These are phyloP conservation scores for Medicago arabica DNA, from an alignment of 306 rosid genomes.

Conservation along the genomic window DNA sequence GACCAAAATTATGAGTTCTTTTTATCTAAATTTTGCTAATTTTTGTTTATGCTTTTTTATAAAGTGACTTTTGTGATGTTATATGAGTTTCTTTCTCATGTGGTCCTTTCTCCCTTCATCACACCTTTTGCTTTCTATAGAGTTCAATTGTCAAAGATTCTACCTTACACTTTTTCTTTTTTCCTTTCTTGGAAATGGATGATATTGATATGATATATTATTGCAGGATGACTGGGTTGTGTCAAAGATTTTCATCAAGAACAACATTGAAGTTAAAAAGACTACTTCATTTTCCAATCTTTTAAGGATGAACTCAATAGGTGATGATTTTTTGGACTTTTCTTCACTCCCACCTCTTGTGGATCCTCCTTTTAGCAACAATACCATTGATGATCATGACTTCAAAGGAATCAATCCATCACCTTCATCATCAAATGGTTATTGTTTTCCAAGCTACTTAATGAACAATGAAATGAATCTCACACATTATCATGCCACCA, in stretches of 20 bases:
- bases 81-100: slow-evolving; percentile 50
- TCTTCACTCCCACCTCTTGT: slow-evolving; percentile 78
- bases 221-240: slow-evolving; percentile 94
- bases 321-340: slow-evolving; percentile 58
- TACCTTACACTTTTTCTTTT: not conserved
- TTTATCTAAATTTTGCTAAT: not conserved
- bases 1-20: slow-evolving; percentile 40
- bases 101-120: slow-evolving; percentile 41
- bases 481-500: not conserved
- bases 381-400: slow-evolving; percentile 5
- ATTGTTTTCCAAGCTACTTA: slow-evolving; percentile 35
- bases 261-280: slow-evolving; percentile 44
- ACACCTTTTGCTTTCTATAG: slow-evolving; percentile 35
- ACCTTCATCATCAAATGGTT: slow-evolving; percentile 38
- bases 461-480: not conserved
- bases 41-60: slow-evolving; percentile 6
- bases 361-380: slow-evolving; percentile 47
- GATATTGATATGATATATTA: not conserved
- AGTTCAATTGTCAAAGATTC: slow-evolving; percentile 43
- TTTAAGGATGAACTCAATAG: slow-evolving; percentile 50
- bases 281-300: slow-evolving; percentile 32
- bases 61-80: slow-evolving; percentile 46
- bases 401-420: slow-evolving; percentile 36
- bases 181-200: not conserved
- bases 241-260: slow-evolving; percentile 74